A percentile compares a stretch with the other conserved stretches of the same genome.
Evolutionary conservation across 164 flowering plant species (phyloP).

Genomic region (Litsea cubeba): DNA sequence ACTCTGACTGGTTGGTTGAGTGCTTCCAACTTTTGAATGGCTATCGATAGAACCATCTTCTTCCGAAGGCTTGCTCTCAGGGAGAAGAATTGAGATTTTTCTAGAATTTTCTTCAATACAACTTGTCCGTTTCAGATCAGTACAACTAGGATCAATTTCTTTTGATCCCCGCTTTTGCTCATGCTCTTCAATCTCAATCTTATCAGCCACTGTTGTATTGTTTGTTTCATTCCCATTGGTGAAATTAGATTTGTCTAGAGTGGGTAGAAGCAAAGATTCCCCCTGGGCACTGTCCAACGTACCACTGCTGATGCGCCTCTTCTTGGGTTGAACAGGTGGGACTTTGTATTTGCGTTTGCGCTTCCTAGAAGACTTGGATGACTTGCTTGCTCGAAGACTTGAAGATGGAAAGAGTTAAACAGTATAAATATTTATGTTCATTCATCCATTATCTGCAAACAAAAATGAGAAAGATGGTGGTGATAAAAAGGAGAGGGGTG

Average conservation of each 20-base stretch:
- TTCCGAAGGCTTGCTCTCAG: slow-evolving; percentile 28
- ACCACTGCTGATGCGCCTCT: slow-evolving; percentile 35
- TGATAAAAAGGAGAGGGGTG: neutral
- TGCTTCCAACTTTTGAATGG: slow-evolving; percentile 20
- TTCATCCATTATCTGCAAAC: neutral
- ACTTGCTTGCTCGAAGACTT: slow-evolving; percentile 44
- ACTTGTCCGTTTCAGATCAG: slow-evolving; percentile 37
- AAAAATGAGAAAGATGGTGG: neutral
- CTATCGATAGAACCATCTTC: slow-evolving; percentile 29
- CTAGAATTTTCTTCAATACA: slow-evolving; percentile 17
- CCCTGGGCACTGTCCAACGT: slow-evolving; percentile 3
- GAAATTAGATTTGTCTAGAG: slow-evolving; percentile 15
- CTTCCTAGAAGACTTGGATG: slow-evolving; percentile 28
- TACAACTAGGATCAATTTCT: slow-evolving; percentile 43
- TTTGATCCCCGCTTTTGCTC: slow-evolving; percentile 22
- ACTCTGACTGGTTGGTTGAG: slow-evolving; percentile 27
- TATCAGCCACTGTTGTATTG: neutral
- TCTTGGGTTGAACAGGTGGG: slow-evolving; percentile 49
- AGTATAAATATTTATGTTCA: neutral
- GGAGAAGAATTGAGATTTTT: slow-evolving; percentile 26
- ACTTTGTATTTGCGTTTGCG: slow-evolving; percentile 57
- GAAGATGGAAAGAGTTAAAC: neutral
- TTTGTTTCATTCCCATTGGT: neutral
- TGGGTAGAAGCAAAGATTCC: slow-evolving; percentile 21
- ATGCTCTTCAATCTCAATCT: slow-evolving; percentile 1